These are phyloP conservation scores for Fusarium buharicum DNA, from an alignment of 2,329 filamentous ascomycete genomes.

Conservation along the genomic window DNA sequence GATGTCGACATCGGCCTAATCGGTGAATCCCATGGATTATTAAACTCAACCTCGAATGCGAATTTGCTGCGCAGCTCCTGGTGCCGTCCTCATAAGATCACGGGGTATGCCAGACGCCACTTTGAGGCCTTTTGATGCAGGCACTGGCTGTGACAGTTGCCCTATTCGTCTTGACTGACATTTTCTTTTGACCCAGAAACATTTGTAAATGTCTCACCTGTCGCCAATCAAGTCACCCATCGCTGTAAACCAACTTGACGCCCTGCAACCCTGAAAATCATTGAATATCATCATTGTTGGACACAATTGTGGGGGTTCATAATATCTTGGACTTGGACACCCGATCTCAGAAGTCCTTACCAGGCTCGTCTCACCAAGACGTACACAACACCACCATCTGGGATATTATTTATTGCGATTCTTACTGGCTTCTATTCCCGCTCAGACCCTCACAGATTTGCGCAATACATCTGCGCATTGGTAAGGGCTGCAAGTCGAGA, in stretches of 20 bases:
- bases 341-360: neutral
- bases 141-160: conserved; percentile 24
- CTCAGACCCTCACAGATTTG: neutral
- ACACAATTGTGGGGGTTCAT: conserved; percentile 2
- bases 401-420: neutral
- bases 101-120: conserved; percentile 44
- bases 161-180: conserved; percentile 45
- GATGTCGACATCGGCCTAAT: conserved; percentile 49
- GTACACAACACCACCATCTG: neutral
- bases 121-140: conserved; percentile 41
- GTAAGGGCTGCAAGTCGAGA: conserved; percentile 33
- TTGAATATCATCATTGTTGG: conserved; percentile 22
- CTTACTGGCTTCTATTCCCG: neutral
- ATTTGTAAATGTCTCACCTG: conserved; percentile 49
- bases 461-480: conserved; percentile 8
- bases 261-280: conserved; percentile 36
- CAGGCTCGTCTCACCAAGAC: neutral
- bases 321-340: conserved; percentile 2
- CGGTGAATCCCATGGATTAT: conserved; percentile 50
- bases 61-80: conserved; percentile 46
- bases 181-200: conserved; percentile 45
- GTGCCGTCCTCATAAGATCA: conserved; percentile 45
- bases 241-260: conserved; percentile 49
- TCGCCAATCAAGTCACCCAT: conserved; percentile 43
- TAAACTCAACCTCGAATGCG: conserved; percentile 50